A percentile compares a stretch with the other conserved stretches of the same genome.
Evolutionary conservation across 192 early-diverging fungal species (phyloP).

Genomic region (Coemansia reversa): DNA sequence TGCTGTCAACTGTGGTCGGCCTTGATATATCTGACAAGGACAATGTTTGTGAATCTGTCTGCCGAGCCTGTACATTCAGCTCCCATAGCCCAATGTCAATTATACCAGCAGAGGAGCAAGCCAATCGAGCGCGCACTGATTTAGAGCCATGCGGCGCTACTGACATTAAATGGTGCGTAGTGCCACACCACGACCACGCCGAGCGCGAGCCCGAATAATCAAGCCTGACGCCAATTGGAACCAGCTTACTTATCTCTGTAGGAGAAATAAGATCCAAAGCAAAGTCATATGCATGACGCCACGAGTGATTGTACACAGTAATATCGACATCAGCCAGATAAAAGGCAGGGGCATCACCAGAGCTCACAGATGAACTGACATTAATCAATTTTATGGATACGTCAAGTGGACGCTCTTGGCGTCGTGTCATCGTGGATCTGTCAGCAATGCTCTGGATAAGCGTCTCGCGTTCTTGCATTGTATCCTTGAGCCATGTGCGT

Average conservation of each 20-base stretch:
- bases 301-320: constrained; percentile 47
- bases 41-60: neutral
- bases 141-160: constrained; percentile 15
- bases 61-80: constrained; percentile 20
- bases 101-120: constrained; percentile 25
- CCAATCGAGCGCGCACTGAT: constrained; percentile 12
- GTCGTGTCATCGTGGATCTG: constrained; percentile 2
- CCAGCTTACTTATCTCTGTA: constrained; percentile 14
- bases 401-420: constrained; percentile 39
- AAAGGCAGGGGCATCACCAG: neutral
- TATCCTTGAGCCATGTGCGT: constrained; percentile 43
- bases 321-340: constrained; percentile 24
- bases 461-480: constrained; percentile 36
- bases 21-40: neutral
- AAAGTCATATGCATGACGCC: constrained; percentile 34
- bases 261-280: constrained; percentile 44
- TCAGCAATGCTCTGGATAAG: constrained; percentile 42
- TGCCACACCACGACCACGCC: constrained; percentile 47
- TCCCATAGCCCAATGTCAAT: constrained; percentile 46
- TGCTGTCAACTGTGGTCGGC: too few species aligned
- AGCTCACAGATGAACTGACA: neutral
- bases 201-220: constrained; percentile 36
- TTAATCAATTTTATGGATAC: constrained; percentile 15
- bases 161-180: constrained; percentile 9
- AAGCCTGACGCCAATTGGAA: constrained; percentile 6